These are phyloP conservation scores for Yamadazyma buinensis DNA, from an alignment of 1,139 yeast species.

Conservation along the genomic window DNA sequence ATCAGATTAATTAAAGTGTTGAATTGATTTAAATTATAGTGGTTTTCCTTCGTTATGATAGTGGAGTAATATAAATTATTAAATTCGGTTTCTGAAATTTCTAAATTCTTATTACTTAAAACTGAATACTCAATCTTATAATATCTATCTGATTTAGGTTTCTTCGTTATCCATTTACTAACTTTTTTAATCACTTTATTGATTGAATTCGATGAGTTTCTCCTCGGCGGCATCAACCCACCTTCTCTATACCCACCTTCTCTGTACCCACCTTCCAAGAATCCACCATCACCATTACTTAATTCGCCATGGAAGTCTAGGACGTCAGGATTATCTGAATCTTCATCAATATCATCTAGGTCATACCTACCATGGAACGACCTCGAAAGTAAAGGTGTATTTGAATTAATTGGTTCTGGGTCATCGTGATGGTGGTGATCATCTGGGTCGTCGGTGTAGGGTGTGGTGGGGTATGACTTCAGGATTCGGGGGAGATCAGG, in stretches of 20 bases:
- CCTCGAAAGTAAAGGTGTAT: background rate
- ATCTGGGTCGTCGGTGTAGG: background rate
- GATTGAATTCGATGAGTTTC: constrained; percentile 1
- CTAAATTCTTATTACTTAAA: constrained; percentile 2
- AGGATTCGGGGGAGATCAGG: constrained; percentile 4
- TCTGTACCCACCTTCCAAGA: background rate
- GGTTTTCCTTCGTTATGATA: constrained; percentile 9
- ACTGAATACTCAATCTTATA: constrained; percentile 23
- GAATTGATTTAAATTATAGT: constrained; percentile 20
- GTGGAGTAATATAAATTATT: background rate
- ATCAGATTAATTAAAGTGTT: constrained; percentile 18
- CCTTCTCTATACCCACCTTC: background rate
- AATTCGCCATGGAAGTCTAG: too few relatives aligned
- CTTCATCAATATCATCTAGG: constrained; percentile 1
- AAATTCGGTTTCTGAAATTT: background rate
- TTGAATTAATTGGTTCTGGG: background rate
- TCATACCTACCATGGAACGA: constrained; percentile 1
- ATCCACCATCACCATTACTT: background rate
- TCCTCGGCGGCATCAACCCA: constrained; percentile 3
- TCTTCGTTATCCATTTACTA: constrained; percentile 6
- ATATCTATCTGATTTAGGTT: constrained; percentile 5
- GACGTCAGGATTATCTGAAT: background rate
- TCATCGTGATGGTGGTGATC: too few relatives aligned
- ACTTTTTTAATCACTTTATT: constrained; percentile 7
- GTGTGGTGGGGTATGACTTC: background rate